These are phyloP conservation scores for Trichoderma sp. DNA, from an alignment of 2,329 filamentous ascomycete genomes.

Conservation along the genomic window DNA sequence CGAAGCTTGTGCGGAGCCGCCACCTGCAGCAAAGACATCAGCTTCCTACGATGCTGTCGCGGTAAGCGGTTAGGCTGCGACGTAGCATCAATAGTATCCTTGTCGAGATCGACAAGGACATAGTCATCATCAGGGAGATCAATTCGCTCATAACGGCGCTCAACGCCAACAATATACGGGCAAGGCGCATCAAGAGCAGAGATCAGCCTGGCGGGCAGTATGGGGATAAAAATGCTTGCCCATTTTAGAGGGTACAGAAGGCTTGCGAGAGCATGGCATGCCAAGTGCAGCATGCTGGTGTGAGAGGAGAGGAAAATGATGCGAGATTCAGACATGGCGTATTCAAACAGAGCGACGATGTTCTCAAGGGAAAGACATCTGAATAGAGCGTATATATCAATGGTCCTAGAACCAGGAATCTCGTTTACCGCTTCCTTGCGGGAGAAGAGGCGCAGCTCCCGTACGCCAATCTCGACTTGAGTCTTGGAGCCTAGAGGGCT, in stretches of 20 bases:
- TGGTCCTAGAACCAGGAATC: constrained; percentile 84
- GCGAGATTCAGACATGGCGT: constrained; percentile 84
- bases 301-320: constrained; percentile 97
- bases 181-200: constrained; percentile 92
- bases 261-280: constrained; percentile 80
- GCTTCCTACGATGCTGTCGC: constrained; percentile 83
- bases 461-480: constrained; percentile 86
- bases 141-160: constrained; percentile 81
- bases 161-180: constrained; percentile 94
- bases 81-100: constrained; percentile 84
- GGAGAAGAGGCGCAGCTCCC: constrained; percentile 87
- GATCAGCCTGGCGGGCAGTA: constrained; percentile 81
- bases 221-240: constrained; percentile 90
- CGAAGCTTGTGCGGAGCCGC: constrained; percentile 87
- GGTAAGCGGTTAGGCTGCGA: constrained; percentile 74
- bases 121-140: constrained; percentile 93
- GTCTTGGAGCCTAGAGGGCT: constrained; percentile 91
- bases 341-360: constrained; percentile 89
- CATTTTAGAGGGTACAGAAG: constrained; percentile 88
- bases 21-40: constrained; percentile 80
- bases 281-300: constrained; percentile 92
- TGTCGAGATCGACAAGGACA: constrained; percentile 89
- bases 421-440: constrained; percentile 92
- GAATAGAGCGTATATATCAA: constrained; percentile 91
- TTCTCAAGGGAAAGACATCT: constrained; percentile 86